These are phyloP conservation scores for Recurvomyces mirabilis DNA, from an alignment of 495 filamentous ascomycete species.

Conservation along the genomic window DNA sequence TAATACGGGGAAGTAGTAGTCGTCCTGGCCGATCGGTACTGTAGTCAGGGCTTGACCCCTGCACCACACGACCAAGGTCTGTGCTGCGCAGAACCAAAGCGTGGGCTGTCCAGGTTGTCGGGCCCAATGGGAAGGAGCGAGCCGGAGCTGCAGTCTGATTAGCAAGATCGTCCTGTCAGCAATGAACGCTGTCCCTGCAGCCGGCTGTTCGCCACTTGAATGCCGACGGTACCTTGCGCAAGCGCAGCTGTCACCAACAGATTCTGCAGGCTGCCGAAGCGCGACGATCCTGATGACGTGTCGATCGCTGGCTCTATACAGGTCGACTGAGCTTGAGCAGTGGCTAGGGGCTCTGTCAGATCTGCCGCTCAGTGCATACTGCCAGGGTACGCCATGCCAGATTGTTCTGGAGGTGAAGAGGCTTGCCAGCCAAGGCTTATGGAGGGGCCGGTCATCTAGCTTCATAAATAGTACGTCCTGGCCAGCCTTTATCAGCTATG, in stretches of 20 bases:
- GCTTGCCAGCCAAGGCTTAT: too few relatives aligned
- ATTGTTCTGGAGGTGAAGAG: too few relatives aligned
- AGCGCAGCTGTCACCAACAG: constrained; percentile 4
- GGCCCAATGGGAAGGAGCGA: background rate
- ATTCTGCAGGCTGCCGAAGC: background rate
- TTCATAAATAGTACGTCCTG: too few relatives aligned
- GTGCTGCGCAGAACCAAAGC: background rate
- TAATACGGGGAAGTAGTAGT: constrained; percentile 1
- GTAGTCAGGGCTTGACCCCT: background rate
- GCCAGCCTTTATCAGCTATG: too few relatives aligned
- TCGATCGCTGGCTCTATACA: too few relatives aligned
- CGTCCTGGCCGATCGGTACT: background rate
- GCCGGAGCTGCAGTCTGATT: background rate
- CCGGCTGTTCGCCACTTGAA: background rate
- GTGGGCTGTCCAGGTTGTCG: background rate
- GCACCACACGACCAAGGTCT: too few relatives aligned
- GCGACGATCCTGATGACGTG: too few relatives aligned
- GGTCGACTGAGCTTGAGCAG: too few relatives aligned
- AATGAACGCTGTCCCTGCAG: background rate
- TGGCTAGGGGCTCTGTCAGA: too few relatives aligned
- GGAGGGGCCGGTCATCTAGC: too few relatives aligned
- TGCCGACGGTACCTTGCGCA: background rate
- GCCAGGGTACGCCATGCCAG: too few relatives aligned
- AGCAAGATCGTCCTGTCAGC: background rate
- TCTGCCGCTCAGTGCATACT: too few relatives aligned